These are phyloP conservation scores for Podaxis rugospora DNA, from an alignment of 768 basidiomycete genomes.

Conservation along the genomic window DNA sequence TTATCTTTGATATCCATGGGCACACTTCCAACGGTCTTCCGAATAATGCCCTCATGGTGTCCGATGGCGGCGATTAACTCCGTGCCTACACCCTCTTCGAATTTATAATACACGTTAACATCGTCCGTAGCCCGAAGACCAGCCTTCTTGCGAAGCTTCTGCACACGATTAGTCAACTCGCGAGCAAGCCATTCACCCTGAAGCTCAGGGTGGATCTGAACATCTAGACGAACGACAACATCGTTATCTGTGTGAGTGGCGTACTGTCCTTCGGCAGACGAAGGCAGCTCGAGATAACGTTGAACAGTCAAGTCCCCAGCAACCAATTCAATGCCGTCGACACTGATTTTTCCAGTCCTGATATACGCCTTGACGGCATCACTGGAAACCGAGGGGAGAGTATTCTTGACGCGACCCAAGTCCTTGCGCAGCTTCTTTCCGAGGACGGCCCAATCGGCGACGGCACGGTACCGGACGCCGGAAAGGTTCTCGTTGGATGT, in stretches of 20 bases:
- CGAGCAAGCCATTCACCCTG: slow-evolving; percentile 85
- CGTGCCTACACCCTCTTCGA: slow-evolving; percentile 63
- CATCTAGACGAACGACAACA: slow-evolving; percentile 90
- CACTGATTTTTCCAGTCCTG: slow-evolving; percentile 67
- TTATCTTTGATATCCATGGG: slow-evolving; percentile 58
- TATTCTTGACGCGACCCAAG: slow-evolving; percentile 83
- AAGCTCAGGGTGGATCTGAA: slow-evolving; percentile 82
- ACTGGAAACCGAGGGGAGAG: slow-evolving; percentile 75
- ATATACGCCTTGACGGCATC: slow-evolving; percentile 79
- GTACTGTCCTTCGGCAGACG: slow-evolving; percentile 55
- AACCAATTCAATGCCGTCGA: slow-evolving; percentile 87
- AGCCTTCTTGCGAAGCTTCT: slow-evolving; percentile 93
- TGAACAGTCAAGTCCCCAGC: slow-evolving; percentile 90
- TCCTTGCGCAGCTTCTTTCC: slow-evolving; percentile 94
- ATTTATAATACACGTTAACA: slow-evolving; percentile 80
- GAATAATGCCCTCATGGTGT: slow-evolving; percentile 65
- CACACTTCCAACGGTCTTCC: slow-evolving; percentile 68
- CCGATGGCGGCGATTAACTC: slow-evolving; percentile 62
- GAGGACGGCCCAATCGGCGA: slow-evolving; percentile 93
- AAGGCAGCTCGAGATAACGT: slow-evolving; percentile 81
- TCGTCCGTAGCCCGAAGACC: slow-evolving; percentile 95
- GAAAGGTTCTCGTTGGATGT: slow-evolving; percentile 83
- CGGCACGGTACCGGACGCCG: slow-evolving; percentile 86
- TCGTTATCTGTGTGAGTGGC: slow-evolving; percentile 91
- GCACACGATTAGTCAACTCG: slow-evolving; percentile 88